Conservation (phyloP, 139 green algal species). For the Asterochloris erici region DNA sequence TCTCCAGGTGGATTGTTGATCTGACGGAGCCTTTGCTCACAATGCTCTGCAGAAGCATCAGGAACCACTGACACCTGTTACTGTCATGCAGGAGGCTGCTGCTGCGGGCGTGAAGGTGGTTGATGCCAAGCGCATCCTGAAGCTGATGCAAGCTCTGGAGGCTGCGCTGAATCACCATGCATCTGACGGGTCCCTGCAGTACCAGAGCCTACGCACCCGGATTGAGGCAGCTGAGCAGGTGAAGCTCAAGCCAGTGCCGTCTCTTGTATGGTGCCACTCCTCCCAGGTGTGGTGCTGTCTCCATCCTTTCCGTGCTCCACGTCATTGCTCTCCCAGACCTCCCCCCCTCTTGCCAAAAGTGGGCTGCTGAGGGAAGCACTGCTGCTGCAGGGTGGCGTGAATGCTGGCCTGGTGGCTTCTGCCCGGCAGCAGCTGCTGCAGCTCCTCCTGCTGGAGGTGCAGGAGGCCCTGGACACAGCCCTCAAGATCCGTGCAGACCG, state of each 20-base stretch:
- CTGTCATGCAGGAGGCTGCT: conserved; percentile 46
- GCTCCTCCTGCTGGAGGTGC: conserved; percentile 11
- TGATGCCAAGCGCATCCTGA: conserved; percentile 46
- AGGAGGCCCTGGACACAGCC: conserved; percentile 1
- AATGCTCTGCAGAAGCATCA: not conserved
- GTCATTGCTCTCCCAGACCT: too few species aligned
- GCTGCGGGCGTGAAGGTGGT: conserved; percentile 63
- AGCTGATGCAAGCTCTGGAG: conserved; percentile 75
- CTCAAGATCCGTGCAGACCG: conserved; percentile 1
- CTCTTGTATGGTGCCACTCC: too few species aligned
- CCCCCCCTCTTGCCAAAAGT: too few species aligned
- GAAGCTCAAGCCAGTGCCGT: too few species aligned
- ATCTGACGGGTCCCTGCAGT: conserved; percentile 24
- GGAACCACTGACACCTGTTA: not conserved
- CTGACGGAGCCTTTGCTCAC: too few species aligned
- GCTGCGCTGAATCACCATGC: conserved; percentile 31
- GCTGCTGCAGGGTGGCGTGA: not conserved
- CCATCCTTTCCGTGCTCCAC: too few species aligned
- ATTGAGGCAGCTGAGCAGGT: conserved; percentile 40
- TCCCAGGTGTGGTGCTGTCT: too few species aligned
- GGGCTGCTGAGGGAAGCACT: too few species aligned
- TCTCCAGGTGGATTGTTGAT: too few species aligned
- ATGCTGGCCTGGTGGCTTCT: not conserved
- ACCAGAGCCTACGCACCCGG: conserved; percentile 27
- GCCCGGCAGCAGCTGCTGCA: conserved; percentile 7